phyloP scores from a whole-genome alignment of 306 rosid species.

The Medicago arabica region DNA sequence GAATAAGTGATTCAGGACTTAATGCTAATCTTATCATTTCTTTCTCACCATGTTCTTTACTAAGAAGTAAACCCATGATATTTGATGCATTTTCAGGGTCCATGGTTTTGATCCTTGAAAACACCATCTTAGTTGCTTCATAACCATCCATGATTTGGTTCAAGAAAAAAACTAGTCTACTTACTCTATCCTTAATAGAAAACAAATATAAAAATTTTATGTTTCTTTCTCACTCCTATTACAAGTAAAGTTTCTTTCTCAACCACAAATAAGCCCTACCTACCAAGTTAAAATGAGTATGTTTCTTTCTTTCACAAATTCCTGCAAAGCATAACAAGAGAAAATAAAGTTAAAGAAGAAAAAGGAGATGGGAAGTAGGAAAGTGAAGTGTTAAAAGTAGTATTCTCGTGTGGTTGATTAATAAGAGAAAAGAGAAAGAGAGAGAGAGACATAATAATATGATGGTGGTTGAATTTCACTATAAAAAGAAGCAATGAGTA shows the following conservation, averaged over 20 bases:
- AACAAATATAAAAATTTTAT: slow-evolving; percentile 26
- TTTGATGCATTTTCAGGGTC: slow-evolving; percentile 99
- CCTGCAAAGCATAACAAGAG: slow-evolving; percentile 76
- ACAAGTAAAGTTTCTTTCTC: slow-evolving; percentile 80
- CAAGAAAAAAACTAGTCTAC: slow-evolving; percentile 33
- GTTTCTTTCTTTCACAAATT: slow-evolving; percentile 64
- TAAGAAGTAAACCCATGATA: slow-evolving; percentile 89
- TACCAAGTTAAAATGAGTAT: slow-evolving; percentile 64
- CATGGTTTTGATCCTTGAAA: slow-evolving; percentile 83
- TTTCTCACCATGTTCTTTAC: slow-evolving; percentile 96
- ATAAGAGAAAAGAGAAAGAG: slow-evolving; percentile 36
- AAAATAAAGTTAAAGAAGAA: slow-evolving; percentile 51
- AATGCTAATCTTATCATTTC: slow-evolving; percentile 97
- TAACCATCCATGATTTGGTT: slow-evolving; percentile 76
- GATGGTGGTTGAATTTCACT: slow-evolving; percentile 65
- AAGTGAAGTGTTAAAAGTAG: slow-evolving; percentile 65
- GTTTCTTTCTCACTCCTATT: slow-evolving; percentile 39
- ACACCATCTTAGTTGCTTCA: slow-evolving; percentile 89
- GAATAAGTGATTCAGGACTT: slow-evolving; percentile 88
- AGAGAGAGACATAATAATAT: slow-evolving; percentile 33
- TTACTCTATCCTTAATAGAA: neutral
- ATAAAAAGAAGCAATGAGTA: slow-evolving; percentile 46
- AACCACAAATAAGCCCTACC: slow-evolving; percentile 78
- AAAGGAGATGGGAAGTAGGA: slow-evolving; percentile 42
- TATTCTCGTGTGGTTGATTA: slow-evolving; percentile 86